Conservation (phyloP, 192 early-diverging fungal genomes). For the Pilobolus umbonatus region DNA sequence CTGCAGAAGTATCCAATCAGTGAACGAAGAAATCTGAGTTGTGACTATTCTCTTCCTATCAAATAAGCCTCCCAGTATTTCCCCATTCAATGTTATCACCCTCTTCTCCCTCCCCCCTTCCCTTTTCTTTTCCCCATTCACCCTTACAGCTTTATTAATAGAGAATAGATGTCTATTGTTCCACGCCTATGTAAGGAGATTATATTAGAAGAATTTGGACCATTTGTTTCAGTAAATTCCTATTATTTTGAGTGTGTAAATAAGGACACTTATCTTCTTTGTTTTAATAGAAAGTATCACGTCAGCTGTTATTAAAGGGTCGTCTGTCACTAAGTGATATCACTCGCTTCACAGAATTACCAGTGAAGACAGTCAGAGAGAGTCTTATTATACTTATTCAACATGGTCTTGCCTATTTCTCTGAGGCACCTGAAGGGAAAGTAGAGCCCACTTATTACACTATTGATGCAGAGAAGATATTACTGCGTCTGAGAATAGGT, state of each 20-base stretch:
- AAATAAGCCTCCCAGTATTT: neutral
- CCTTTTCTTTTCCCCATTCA: neutral
- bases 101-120: neutral
- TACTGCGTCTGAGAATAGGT: conserved; percentile 55
- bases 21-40: neutral
- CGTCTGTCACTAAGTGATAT: conserved; percentile 58
- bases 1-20: neutral
- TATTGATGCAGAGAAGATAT: conserved; percentile 45
- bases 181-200: conserved; percentile 42
- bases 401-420: conserved; percentile 73
- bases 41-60: neutral
- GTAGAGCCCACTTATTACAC: conserved; percentile 70
- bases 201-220: conserved; percentile 74
- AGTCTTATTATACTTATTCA: conserved; percentile 81
- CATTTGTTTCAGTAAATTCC: conserved; percentile 58
- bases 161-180: conserved; percentile 19
- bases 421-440: conserved; percentile 53
- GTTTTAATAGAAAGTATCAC: conserved; percentile 50
- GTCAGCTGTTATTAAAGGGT: conserved; percentile 57
- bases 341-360: conserved; percentile 43
- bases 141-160: neutral
- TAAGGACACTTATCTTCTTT: neutral
- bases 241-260: neutral
- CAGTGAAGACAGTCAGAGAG: conserved; percentile 58
- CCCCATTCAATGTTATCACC: neutral